Base-by-base conservation (phyloP, 495 filamentous ascomycete species). In the Jackrogersella multiformis region DNA sequence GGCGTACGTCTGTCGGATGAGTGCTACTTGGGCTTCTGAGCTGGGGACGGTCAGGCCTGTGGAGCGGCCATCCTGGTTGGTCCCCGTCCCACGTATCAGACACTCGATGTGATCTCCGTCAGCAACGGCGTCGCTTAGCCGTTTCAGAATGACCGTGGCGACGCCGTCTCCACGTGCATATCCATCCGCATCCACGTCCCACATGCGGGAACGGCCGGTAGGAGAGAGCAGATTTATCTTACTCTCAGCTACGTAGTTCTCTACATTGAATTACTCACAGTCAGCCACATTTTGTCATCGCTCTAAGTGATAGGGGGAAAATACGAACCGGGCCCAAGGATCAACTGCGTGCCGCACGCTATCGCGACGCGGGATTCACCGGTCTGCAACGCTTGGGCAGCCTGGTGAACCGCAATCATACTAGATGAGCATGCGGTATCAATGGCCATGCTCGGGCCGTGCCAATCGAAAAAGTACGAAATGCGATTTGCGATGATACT, bases 81-180 rank as follows among this genome's bases (percentile, higher is more conserved):
- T 26, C 9, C 46, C 46, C 2, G 46, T 34, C 16, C 23, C 46
- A 23, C 84, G 79, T 55, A 92, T 84, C 0, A 91, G 76, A 13
- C 80, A 83, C 8, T 86, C 78, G 36, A 90, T 84, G 1, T 78
- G 78, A 51, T 84, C 77, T 3, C 76, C 74, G 57, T 83, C 80
- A 0, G 41, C 16, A 2, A 82, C 16, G 3, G 82, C 88, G 34
- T 82, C 77, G 0, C 52, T 34, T 0, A 89, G 70, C 4, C 55
- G 64, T 69, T 90, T 91, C 3, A 91, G 16, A 4, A 81, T 73
- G 0, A 89, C 16, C 0, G 77, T 75, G 12, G 70, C 80, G 15
- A 87, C 57, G 0, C 80, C 88, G 53, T 92, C 89, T 1, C 78
- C 88, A 4, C 88, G 74, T 0, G 72, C 85, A 72, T 87, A 91